A percentile compares a stretch with the other conserved stretches of the same genome.
phyloP scores from a whole-genome alignment of 768 basidiomycete genomes.

The Termitomyces eurrhizus region DNA sequence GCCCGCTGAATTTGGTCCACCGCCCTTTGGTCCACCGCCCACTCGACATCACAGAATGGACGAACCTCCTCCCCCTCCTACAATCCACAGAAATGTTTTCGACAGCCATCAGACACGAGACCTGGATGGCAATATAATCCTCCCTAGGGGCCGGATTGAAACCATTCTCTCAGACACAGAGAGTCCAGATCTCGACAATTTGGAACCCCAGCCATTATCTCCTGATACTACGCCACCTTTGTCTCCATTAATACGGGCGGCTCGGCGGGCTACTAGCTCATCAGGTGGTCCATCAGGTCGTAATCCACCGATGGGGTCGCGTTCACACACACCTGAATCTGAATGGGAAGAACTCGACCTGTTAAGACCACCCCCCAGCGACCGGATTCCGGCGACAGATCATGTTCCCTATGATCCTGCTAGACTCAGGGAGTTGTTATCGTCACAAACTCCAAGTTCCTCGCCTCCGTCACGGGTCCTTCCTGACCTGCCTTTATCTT shows the following conservation, averaged over 20 bases:
- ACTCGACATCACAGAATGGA: not conserved
- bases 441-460: not conserved
- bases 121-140: not conserved
- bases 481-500: not conserved
- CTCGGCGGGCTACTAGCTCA: not conserved
- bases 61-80: not conserved
- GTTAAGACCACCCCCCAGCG: not conserved
- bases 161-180: slow-evolving; percentile 8
- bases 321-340: not conserved
- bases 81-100: not conserved
- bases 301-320: not conserved
- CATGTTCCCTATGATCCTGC: no score
- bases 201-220: slow-evolving; percentile 3
- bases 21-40: not conserved
- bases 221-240: slow-evolving; percentile 2
- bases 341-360: not conserved
- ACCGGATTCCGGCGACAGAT: no score
- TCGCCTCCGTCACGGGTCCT: slow-evolving; percentile 3
- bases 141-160: not conserved
- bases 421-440: not conserved
- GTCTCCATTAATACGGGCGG: not conserved
- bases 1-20: no score
- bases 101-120: slow-evolving; percentile 2
- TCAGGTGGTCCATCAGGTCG: slow-evolving; percentile 1
- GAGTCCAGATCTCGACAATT: slow-evolving; percentile 2